Base-by-base conservation (phyloP, 2,329 filamentous ascomycete species). In the Pyrenochaeta sp. region DNA sequence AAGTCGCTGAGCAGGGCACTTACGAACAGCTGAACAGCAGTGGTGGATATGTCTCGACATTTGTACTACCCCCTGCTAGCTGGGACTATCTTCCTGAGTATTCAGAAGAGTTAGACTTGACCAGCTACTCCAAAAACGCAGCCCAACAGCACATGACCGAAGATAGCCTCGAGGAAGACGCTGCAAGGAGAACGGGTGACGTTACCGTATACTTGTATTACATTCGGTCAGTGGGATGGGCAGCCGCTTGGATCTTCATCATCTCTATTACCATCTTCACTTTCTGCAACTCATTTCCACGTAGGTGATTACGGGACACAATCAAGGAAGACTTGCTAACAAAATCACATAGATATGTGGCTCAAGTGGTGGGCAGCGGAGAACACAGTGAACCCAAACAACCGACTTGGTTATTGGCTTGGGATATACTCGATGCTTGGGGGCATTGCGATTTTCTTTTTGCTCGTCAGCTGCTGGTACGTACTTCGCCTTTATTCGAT, bases 361-460 rank as follows among this genome's bases (percentile, higher is more conserved):
- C 72, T 83, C 6, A 77, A 81, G 51, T 78, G 78, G 67, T 83
- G 71, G 81, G 75, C 80, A 0, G 74, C 79, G 45, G 77, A 75
- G 33, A 80, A 79, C 36, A 65, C 72, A 3, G 45, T 61, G 0
- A 57, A 71, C 18, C 77, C 78, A 0, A 78, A 81, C 36, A 49
- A 67, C 47, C 60, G 63, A 14, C 64, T 73, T 17, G 71, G 67
- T 1, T 69, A 69, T 48, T 74, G 68, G 48, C 61, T 74, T 1
- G 71, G 71, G 10, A 65, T 74, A 21, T 74, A 74, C 41, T 62
- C 61, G 1, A 63, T 67, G 49, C 61, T 74, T 37, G 69, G 69
- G 43, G 67, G 49, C 1, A 31, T 66, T 2, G 63, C 70, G 1
- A 55, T 73, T 31, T 41, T 63, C 30, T 72, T 72, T 52, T 51